These are phyloP conservation scores for Platanthera guangdongensis DNA, from an alignment of 106 monocot species.

Conservation along the genomic window DNA sequence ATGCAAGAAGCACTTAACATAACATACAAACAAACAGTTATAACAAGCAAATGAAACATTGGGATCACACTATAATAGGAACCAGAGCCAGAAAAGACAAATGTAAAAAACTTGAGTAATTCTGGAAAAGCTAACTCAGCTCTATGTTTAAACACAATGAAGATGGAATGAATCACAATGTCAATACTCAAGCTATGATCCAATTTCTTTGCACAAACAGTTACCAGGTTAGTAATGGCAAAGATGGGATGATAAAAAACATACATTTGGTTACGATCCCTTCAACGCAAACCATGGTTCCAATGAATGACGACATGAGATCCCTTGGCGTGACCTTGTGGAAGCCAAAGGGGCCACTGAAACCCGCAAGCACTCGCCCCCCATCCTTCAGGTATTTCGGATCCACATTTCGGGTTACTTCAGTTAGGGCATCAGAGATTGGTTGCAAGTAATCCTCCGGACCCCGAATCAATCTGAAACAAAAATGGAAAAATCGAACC, in stretches of 20 bases:
- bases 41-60: not conserved
- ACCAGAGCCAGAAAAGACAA: not conserved
- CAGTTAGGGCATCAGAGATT: conserved; percentile 78
- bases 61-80: not conserved
- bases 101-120: not conserved
- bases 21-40: not conserved
- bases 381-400: conserved; percentile 81
- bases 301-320: conserved; percentile 97
- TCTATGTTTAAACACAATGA: too few species aligned
- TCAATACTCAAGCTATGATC: too few species aligned
- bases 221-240: not conserved
- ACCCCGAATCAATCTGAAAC: conserved; percentile 73
- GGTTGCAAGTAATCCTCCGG: conserved; percentile 78
- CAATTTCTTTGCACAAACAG: too few species aligned
- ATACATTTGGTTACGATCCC: conserved; percentile 99
- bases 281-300: conserved; percentile 92
- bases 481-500: not conserved
- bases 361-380: conserved; percentile 74
- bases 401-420: conserved; percentile 51
- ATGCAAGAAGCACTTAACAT: not conserved
- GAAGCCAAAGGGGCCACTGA: conserved; percentile 84
- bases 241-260: not conserved
- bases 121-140: not conserved
- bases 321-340: conserved; percentile 91
- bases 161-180: too few species aligned